Evolutionary conservation across 225 moss, liverwort and hornwort species (phyloP).

Genomic region (Bryoerythrophyllum caledonicum): DNA sequence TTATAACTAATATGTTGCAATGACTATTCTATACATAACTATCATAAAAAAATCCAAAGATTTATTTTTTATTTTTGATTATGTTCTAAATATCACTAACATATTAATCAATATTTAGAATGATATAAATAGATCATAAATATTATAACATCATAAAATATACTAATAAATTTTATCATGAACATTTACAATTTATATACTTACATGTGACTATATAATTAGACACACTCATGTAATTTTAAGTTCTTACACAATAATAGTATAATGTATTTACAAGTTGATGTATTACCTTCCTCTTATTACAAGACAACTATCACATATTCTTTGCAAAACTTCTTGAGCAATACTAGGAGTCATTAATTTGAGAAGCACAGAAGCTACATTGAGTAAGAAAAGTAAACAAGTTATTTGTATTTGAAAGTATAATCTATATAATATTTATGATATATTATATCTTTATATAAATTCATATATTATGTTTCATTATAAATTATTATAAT

Average conservation of each 20-base stretch:
- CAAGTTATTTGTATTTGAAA: too few relatives aligned
- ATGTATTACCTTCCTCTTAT: conserved; percentile 40
- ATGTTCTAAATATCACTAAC: too few relatives aligned
- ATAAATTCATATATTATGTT: fast-evolving
- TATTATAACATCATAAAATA: too few relatives aligned
- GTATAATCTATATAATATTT: background rate
- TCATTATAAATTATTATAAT: background rate
- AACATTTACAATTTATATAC: background rate
- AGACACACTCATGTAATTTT: background rate
- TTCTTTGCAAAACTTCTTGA: conserved; percentile 20
- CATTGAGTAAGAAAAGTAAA: background rate
- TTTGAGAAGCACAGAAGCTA: conserved; percentile 28
- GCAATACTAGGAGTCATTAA: conserved; percentile 18
- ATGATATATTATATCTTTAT: background rate
- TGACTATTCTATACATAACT: too few relatives aligned
- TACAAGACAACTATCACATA: conserved; percentile 11
- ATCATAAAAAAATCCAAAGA: too few relatives aligned
- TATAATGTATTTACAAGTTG: fast-evolving
- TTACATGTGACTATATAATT: too few relatives aligned
- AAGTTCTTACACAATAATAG: fast-evolving
- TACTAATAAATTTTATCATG: too few relatives aligned
- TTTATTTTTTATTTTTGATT: too few relatives aligned
- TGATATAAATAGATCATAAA: too few relatives aligned
- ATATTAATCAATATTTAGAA: too few relatives aligned
- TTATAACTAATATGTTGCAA: background rate